Conservation (phyloP, 1,284 basidiomycete genomes). For the Golubevia sp. region DNA sequence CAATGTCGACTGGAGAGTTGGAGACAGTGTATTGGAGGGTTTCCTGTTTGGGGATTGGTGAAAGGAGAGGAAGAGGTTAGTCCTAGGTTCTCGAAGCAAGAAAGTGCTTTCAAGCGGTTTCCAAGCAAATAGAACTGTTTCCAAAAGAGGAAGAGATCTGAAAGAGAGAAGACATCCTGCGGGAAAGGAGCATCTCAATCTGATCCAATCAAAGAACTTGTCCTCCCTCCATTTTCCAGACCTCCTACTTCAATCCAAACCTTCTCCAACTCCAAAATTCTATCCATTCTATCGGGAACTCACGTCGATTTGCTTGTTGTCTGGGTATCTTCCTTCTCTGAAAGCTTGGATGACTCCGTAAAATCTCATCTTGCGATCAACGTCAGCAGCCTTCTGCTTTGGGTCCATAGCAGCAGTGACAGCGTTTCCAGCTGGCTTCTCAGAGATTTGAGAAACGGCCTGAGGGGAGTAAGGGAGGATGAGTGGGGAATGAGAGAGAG, state of each 20-base stretch:
- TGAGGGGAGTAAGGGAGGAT: neutral
- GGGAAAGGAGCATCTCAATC: no score
- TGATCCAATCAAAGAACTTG: no score
- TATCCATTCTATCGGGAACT: neutral
- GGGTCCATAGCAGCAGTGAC: slow-evolving; percentile 24
- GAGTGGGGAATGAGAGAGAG: no score
- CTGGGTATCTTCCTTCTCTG: slow-evolving; percentile 50
- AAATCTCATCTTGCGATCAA: slow-evolving; percentile 50
- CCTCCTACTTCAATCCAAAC: no score
- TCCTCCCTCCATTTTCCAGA: no score
- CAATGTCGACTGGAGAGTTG: slow-evolving; percentile 38
- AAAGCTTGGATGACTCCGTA: slow-evolving; percentile 53
- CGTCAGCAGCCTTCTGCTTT: slow-evolving; percentile 31
- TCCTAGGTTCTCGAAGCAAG: no score
- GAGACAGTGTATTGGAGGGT: slow-evolving; percentile 40
- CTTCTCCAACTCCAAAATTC: no score
- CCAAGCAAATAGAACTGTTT: neutral
- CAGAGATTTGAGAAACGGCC: slow-evolving; percentile 18
- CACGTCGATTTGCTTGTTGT: slow-evolving; percentile 49
- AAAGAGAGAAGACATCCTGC: neutral
- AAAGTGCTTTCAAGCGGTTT: no score
- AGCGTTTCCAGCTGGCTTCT: slow-evolving; percentile 27
- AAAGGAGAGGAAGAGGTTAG: no score
- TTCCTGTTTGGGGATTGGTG: neutral
- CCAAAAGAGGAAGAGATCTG: neutral